These are phyloP conservation scores for Dactylonectria estremocensis DNA, from an alignment of 2,329 filamentous ascomycete genomes.

Conservation along the genomic window DNA sequence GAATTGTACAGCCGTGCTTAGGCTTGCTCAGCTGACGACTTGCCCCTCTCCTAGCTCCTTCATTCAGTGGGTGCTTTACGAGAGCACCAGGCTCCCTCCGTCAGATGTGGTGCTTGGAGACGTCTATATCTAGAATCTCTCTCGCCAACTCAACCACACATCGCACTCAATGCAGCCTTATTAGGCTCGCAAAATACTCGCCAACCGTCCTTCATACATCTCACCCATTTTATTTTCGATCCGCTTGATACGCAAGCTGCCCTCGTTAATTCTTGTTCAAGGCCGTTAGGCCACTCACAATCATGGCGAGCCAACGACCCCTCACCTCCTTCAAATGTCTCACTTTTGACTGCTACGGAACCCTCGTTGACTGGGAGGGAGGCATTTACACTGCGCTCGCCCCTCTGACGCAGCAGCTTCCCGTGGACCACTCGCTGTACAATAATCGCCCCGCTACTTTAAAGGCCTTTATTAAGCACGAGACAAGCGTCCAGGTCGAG, in stretches of 20 bases:
- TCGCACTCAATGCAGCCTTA: neutral
- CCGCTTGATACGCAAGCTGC: neutral
- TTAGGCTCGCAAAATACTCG: neutral
- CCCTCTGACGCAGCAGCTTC: slow-evolving; percentile 61
- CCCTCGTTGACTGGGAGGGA: slow-evolving; percentile 81
- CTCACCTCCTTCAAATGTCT: slow-evolving; percentile 53
- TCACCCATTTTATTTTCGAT: neutral
- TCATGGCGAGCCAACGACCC: slow-evolving; percentile 14
- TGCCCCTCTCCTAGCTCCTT: neutral
- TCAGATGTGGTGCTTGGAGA: neutral
- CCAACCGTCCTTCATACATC: neutral
- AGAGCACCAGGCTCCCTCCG: neutral
- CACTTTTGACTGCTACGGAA: slow-evolving; percentile 85
- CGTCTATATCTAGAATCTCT: neutral
- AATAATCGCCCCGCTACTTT: slow-evolving; percentile 57
- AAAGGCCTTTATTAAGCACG: slow-evolving; percentile 59
- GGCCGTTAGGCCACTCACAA: neutral
- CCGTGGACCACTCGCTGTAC: slow-evolving; percentile 52
- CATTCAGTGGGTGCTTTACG: neutral
- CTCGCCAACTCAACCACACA: neutral
- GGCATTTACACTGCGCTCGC: slow-evolving; percentile 70
- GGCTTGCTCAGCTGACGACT: neutral
- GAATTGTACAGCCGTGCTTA: neutral
- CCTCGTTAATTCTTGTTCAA: neutral
- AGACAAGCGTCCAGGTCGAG: slow-evolving; percentile 64